Evolutionary conservation across 176 grass and related monocot genomes (phyloP), one percentile per base, ranked within the genome.

Genomic region (Panicum miliaceum): DNA sequence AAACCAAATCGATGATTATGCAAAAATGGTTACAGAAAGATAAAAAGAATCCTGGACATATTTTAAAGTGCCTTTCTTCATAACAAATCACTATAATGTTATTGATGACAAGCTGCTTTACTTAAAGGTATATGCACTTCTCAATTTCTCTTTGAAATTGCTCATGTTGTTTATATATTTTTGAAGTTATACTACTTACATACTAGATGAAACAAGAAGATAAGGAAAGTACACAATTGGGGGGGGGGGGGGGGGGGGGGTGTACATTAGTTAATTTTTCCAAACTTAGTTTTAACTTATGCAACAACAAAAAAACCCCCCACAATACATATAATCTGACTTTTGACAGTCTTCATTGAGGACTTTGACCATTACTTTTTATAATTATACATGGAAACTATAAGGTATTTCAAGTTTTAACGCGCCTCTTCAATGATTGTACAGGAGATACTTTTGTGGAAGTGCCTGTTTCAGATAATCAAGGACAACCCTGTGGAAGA

Each of bases 401-500:
- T 47, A 15, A 14, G 46, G 4, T 36, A 41, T 15, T 53, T 67
- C 34, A 12, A 12, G 11, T 71, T 61, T 16, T 82, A 38, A 72
- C 16, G 38, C 26, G 38, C 26, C 8, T 16, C 50, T 45, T 32
- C 11, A 57, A 40, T 23, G 29, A 35, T 57, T 78, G 22, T 89
- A 76, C 71, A 94, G 89, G 81, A 58, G 42, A 53, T 81, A 87
- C 75, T 40, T 87, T 5, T 92, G 84, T 13, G 84, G 75, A 52
- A 92, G 48, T 52, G 62, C 66, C 64, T 92, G 89, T 62, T 89
- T 91, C 16, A 62, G 32, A 0, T 89, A 75, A 26, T 79, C 22
- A 56, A 80, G 71, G 63, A 68, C 5, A 50, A 40, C 27, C 63
- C 29, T 36, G 12, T 35, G 59, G 63, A 65, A 68, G 46, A 14